Base-by-base conservation (phyloP, 352 stramenopile species). In the Elongisporangium prolatum region DNA sequence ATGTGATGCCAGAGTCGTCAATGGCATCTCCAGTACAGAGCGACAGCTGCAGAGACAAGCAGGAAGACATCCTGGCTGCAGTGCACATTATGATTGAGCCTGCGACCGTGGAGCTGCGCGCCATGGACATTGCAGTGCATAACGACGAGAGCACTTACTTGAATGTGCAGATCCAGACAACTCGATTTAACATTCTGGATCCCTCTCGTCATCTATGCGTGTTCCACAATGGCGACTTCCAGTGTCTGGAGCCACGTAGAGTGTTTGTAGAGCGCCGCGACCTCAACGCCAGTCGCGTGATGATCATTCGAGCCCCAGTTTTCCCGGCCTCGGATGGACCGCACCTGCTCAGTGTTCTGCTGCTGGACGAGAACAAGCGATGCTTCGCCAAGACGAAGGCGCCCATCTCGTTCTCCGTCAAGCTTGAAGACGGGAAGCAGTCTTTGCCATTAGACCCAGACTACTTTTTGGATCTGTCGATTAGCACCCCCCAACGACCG, bases 311-410 rank as follows among this genome's bases (percentile, higher is more conserved):
- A 0, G 72, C 58, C 0, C 68, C 71, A 25, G 38, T 87, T 24
- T 79, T 80, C 40, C 59, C 69, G 6, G 64, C 74, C 4, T 44
- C 56, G 0, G 28, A 24, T 6, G 69, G 68, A 10, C 21, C 11
- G 4, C 75, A 88, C 53, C 54, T 64, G 10, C 38, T 84, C 50
- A 71, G 50, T 18, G 17, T 80, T 37, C 34, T 88, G 51, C 61
- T 91, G 21, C 22, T 91, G 24, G 73, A 75, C 37, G 63, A 68
- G 54, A 72, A 69, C 54, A 77, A 70, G 69, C 85, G 84, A 24
- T 57, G 21, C 2, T 48, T 86, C n/a, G 61, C 69, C 22, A 37
- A 61, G 14, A 71, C 64, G 2, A 40, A 40, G 8, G 28, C 2
- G 8, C 28, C 28, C 28, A 13, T 40, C 28, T 40, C 28, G 28